These are phyloP conservation scores for Monilinia fructigena DNA, from an alignment of 2,329 filamentous ascomycete species.

Conservation along the genomic window DNA sequence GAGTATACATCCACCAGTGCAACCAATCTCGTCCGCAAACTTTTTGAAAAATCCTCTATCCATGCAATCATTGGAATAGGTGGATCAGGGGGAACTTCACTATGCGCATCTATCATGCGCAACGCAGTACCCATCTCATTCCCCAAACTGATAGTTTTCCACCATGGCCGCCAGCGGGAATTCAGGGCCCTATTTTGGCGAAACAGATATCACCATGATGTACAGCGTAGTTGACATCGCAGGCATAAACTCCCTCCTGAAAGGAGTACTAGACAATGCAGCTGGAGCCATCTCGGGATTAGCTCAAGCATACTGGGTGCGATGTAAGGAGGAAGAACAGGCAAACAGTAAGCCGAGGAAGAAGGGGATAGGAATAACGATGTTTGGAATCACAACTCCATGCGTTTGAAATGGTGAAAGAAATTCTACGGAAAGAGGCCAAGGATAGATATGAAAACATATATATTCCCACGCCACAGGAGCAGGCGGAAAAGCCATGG, in stretches of 20 bases:
- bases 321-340: slow-evolving; percentile 7
- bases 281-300: slow-evolving; percentile 52
- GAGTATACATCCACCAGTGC: slow-evolving; percentile 53
- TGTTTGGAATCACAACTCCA: slow-evolving; percentile 74
- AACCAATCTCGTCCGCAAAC: slow-evolving; percentile 43
- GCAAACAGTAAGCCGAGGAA: slow-evolving; percentile 34
- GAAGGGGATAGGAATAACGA: slow-evolving; percentile 62
- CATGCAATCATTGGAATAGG: slow-evolving; percentile 60
- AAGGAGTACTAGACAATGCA: slow-evolving; percentile 60
- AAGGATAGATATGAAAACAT: slow-evolving; percentile 56
- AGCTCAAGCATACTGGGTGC: slow-evolving; percentile 55
- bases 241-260: slow-evolving; percentile 60
- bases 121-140: slow-evolving; percentile 61
- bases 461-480: slow-evolving; percentile 69
- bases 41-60: slow-evolving; percentile 45
- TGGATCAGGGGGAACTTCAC: slow-evolving; percentile 61
- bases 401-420: slow-evolving; percentile 58
- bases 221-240: slow-evolving; percentile 71
- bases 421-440: slow-evolving; percentile 43
- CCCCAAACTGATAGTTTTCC: slow-evolving; percentile 66
- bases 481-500: slow-evolving; percentile 67
- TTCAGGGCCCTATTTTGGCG: slow-evolving; percentile 61
- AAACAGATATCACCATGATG: slow-evolving; percentile 68
- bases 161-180: slow-evolving; percentile 69
- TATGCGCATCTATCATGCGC: slow-evolving; percentile 61